phyloP scores from a whole-genome alignment of 139 green algal genomes.

The Chlorella sorokiniana region DNA sequence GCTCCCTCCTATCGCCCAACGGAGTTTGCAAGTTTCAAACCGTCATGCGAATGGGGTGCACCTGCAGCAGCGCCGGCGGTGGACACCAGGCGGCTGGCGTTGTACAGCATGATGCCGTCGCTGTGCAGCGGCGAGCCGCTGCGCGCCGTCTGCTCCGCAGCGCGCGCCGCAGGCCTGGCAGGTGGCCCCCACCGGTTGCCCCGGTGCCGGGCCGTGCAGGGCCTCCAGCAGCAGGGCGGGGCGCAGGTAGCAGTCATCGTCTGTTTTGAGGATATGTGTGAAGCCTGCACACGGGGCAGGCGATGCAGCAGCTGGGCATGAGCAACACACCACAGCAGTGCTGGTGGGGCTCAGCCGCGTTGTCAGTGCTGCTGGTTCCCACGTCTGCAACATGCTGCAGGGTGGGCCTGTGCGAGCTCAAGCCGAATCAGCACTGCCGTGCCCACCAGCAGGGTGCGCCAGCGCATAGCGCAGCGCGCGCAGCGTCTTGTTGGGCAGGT shows the following conservation, averaged over 20 bases:
- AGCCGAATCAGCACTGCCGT: not conserved
- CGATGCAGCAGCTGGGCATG: not conserved
- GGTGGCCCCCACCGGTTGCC: not conserved
- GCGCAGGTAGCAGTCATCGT: conserved; percentile 68
- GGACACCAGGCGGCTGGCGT: not conserved
- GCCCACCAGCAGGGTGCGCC: conserved; percentile 29
- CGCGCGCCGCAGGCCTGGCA: not conserved
- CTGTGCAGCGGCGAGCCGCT: conserved; percentile 7
- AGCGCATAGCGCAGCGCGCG: conserved; percentile 49
- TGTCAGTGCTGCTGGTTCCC: too few species aligned
- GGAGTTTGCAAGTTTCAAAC: too few species aligned
- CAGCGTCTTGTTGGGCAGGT: conserved; percentile 69
- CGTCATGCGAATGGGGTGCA: not conserved
- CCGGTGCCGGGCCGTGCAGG: not conserved
- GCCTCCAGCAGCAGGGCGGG: conserved; percentile 35
- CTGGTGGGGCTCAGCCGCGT: too few species aligned
- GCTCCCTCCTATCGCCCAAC: too few species aligned
- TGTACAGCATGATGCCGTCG: conserved; percentile 20
- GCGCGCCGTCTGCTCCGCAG: not conserved
- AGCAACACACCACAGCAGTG: not conserved
- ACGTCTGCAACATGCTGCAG: too few species aligned
- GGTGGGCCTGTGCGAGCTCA: not conserved
- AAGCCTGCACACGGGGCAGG: conserved; percentile 27
- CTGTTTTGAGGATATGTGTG: conserved; percentile 69
- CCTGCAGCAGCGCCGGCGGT: not conserved